Evolutionary conservation across 2,329 filamentous ascomycete genomes (phyloP).

Genomic region (Corynespora cassiicola): DNA sequence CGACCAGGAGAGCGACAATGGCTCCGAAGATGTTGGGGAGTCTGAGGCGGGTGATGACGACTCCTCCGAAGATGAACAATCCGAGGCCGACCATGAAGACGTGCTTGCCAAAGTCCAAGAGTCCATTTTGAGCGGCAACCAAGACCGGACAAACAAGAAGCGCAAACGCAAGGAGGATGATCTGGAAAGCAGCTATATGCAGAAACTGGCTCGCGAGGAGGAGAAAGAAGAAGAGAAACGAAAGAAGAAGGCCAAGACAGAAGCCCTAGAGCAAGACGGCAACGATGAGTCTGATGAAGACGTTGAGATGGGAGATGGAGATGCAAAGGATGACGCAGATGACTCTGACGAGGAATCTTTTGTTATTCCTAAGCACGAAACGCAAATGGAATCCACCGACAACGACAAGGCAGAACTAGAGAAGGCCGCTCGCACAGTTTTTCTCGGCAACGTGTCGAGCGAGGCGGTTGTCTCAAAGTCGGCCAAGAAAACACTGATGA

Average conservation of each 20-base stretch:
- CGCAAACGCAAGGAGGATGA: conserved; percentile 68
- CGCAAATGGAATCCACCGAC: conserved; percentile 45
- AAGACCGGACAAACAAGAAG: conserved; percentile 42
- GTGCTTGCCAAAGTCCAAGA: conserved; percentile 33
- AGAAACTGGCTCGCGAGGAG: conserved; percentile 63
- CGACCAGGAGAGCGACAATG: conserved; percentile 37
- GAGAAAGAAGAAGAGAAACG: conserved; percentile 46
- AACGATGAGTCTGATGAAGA: conserved; percentile 14
- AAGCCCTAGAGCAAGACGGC: conserved; percentile 37
- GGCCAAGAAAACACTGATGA: conserved; percentile 77
- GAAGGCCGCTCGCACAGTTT: conserved; percentile 88
- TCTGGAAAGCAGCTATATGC: conserved; percentile 73
- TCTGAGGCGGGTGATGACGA: conserved; percentile 26
- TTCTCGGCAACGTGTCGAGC: conserved; percentile 88
- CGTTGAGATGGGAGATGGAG: conserved; percentile 30
- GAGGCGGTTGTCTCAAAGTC: conserved; percentile 82
- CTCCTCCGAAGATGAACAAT: conserved; percentile 17
- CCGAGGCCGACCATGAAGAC: conserved; percentile 27
- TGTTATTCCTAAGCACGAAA: conserved; percentile 60
- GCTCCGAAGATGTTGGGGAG: no score
- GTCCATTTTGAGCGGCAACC: conserved; percentile 32
- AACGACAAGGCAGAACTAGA: conserved; percentile 68
- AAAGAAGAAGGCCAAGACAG: conserved; percentile 44
- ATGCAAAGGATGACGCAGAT: conserved; percentile 25
- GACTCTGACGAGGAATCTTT: conserved; percentile 58